A percentile compares a stretch with the other conserved stretches of the same genome.
Evolutionary conservation across 176 grass and related monocot genomes (phyloP).

Genomic region (Phragmites australis): DNA sequence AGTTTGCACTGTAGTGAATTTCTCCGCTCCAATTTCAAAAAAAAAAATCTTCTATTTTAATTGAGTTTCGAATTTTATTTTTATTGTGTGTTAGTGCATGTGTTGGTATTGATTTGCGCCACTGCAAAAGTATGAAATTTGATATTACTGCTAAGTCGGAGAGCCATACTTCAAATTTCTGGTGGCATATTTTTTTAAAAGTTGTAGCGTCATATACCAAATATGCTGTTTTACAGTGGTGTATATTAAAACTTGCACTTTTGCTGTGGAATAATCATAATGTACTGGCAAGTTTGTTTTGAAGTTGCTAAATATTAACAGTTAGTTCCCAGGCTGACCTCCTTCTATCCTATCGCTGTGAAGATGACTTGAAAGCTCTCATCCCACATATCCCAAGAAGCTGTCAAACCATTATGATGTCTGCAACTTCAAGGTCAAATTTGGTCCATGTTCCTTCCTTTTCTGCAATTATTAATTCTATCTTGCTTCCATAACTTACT

Average conservation of each 20-base stretch:
- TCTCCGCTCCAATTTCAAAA: neutral
- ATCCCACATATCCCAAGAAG: conserved; percentile 77
- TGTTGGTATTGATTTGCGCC: conserved; percentile 15
- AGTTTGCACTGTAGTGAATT: neutral
- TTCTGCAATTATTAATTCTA: neutral
- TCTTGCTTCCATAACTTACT: neutral
- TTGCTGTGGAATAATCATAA: conserved; percentile 3
- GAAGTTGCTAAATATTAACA: conserved; percentile 41
- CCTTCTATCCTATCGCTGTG: conserved; percentile 88
- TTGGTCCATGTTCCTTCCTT: conserved; percentile 16
- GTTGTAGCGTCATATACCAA: neutral
- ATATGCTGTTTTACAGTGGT: neutral
- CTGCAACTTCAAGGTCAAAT: conserved; percentile 92
- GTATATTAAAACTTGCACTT: neutral
- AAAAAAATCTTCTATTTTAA: neutral
- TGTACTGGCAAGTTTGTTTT: conserved; percentile 11
- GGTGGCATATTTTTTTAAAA: neutral
- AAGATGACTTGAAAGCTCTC: conserved; percentile 85
- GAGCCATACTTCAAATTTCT: conserved; percentile 20
- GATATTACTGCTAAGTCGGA: too few relatives aligned
- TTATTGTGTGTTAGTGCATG: conserved; percentile 1
- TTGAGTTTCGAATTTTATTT: neutral
- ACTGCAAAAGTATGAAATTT: too few relatives aligned
- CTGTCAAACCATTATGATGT: conserved; percentile 95
- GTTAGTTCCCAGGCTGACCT: conserved; percentile 83